Percentiles rank a stretch among this genome's conserved stretches.
These are phyloP conservation scores for Malassezia pachydermatis DNA, from an alignment of 1,284 basidiomycete species.

Conservation along the genomic window DNA sequence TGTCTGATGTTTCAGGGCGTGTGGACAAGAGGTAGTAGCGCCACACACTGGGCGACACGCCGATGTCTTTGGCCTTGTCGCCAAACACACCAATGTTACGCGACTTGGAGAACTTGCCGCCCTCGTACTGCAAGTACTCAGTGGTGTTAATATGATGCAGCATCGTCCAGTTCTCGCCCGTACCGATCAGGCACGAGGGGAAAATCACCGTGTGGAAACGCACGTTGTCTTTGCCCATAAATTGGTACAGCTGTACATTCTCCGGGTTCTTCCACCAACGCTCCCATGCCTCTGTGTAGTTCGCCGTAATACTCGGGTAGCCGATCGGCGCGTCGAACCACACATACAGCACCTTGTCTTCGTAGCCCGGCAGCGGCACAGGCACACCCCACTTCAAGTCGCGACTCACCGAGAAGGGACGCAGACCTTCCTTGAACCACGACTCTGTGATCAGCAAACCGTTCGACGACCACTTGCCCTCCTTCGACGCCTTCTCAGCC, in stretches of 20 bases:
- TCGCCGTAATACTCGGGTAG: slow-evolving; percentile 93
- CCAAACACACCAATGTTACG: slow-evolving; percentile 95
- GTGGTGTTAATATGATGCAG: slow-evolving; percentile 91
- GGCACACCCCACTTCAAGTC: slow-evolving; percentile 95
- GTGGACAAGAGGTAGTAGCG: slow-evolving; percentile 89
- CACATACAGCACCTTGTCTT: slow-evolving; percentile 86
- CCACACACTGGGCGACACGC: slow-evolving; percentile 88
- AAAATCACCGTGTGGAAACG: slow-evolving; percentile 98
- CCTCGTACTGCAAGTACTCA: slow-evolving; percentile 96
- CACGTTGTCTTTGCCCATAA: slow-evolving; percentile 72
- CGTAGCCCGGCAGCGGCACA: slow-evolving; percentile 72
- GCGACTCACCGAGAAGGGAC: slow-evolving; percentile 81
- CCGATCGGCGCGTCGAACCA: slow-evolving; percentile 97
- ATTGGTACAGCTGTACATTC: slow-evolving; percentile 87
- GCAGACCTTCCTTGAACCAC: slow-evolving; percentile 72
- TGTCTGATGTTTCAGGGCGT: slow-evolving; percentile 83
- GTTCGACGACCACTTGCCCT: slow-evolving; percentile 84
- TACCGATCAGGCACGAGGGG: slow-evolving; percentile 79
- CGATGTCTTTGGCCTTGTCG: slow-evolving; percentile 82
- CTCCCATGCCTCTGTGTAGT: slow-evolving; percentile 87
- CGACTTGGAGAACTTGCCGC: slow-evolving; percentile 97
- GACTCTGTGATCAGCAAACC: slow-evolving; percentile 85
- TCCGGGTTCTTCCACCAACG: slow-evolving; percentile 94
- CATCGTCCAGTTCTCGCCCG: slow-evolving; percentile 83
- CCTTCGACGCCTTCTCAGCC: slow-evolving; percentile 68